Evolutionary conservation across 1,284 basidiomycete genomes (phyloP).

Genomic region (Sanghuangporus sanghuang): DNA sequence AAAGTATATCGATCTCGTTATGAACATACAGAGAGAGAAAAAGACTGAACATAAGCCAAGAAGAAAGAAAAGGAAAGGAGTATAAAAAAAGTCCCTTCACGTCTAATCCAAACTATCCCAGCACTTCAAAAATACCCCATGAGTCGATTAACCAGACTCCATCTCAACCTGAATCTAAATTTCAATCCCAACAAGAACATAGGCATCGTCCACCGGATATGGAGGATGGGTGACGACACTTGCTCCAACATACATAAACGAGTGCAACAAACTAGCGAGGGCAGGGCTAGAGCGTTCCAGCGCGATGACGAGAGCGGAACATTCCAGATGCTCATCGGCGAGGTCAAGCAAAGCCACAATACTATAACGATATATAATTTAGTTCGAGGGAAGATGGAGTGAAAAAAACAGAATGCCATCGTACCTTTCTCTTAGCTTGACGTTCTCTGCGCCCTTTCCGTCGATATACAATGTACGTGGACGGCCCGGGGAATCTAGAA

Average conservation of each 20-base stretch:
- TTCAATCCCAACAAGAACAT: conserved; percentile 73
- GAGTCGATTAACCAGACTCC: not conserved
- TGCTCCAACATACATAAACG: conserved; percentile 80
- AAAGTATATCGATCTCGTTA: too few relatives aligned
- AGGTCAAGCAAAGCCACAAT: conserved; percentile 79
- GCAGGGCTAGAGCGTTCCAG: conserved; percentile 55
- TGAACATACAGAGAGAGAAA: too few relatives aligned
- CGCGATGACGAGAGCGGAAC: conserved; percentile 71
- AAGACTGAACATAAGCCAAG: too few relatives aligned
- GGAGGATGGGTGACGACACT: conserved; percentile 70
- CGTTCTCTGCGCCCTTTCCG: conserved; percentile 70
- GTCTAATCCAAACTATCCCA: not conserved
- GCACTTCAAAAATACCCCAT: not conserved
- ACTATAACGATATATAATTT: conserved; percentile 32
- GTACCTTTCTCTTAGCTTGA: conserved; percentile 76
- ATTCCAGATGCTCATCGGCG: conserved; percentile 72
- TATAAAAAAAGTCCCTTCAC: not conserved
- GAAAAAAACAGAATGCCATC: conserved; percentile 16
- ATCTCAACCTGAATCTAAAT: conserved; percentile 36
- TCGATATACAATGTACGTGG: conserved; percentile 75
- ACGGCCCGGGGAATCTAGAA: conserved; percentile 65
- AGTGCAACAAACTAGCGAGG: conserved; percentile 63
- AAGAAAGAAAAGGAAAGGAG: too few relatives aligned
- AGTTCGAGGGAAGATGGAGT: not conserved
- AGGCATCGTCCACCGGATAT: conserved; percentile 59